These are phyloP conservation scores for Cyberlindnera galapagoensis DNA, from an alignment of 805 yeast genomes.

Conservation along the genomic window DNA sequence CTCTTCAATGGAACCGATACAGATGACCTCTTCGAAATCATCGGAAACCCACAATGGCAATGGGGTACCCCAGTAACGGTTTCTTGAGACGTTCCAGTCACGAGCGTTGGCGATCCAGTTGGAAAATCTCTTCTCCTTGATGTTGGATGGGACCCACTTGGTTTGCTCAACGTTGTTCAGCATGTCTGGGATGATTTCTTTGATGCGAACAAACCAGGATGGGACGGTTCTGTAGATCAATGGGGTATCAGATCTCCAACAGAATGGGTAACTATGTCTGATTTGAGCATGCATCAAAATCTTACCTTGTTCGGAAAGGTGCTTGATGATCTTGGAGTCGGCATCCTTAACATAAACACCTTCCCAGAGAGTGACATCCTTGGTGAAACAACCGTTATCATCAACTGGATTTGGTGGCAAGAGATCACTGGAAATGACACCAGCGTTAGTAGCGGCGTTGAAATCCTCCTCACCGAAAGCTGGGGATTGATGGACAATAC, in stretches of 20 bases:
- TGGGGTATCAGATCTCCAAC: constrained; percentile 99
- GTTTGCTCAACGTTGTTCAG: constrained; percentile 78
- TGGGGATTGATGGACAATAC: constrained; percentile 97
- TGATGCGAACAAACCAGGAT: constrained; percentile 95
- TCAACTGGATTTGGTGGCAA: constrained; percentile 93
- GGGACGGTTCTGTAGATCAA: constrained; percentile 94
- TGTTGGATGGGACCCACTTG: constrained; percentile 88
- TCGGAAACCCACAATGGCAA: constrained; percentile 97
- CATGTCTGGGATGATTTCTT: constrained; percentile 84
- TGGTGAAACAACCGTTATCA: constrained; percentile 81
- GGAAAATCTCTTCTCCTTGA: constrained; percentile 92
- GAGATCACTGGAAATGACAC: constrained; percentile 62
- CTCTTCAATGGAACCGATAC: constrained; percentile 88
- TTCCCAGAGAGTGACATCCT: constrained; percentile 63
- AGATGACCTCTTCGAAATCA: constrained; percentile 86
- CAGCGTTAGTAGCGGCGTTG: constrained; percentile 68
- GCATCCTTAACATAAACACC: constrained; percentile 95
- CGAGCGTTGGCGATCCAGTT: constrained; percentile 99
- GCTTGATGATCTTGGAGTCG: constrained; percentile 83
- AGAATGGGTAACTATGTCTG: constrained; percentile 96
- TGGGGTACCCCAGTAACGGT: constrained; percentile 99
- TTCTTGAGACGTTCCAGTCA: constrained; percentile 98
- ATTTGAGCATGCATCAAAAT: constrained; percentile 74
- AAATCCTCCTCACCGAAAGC: constrained; percentile 99
- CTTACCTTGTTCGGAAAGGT: constrained; percentile 70